These are phyloP conservation scores for Byssochlamys sp. DNA, from an alignment of 2,329 filamentous ascomycete genomes.

Conservation along the genomic window DNA sequence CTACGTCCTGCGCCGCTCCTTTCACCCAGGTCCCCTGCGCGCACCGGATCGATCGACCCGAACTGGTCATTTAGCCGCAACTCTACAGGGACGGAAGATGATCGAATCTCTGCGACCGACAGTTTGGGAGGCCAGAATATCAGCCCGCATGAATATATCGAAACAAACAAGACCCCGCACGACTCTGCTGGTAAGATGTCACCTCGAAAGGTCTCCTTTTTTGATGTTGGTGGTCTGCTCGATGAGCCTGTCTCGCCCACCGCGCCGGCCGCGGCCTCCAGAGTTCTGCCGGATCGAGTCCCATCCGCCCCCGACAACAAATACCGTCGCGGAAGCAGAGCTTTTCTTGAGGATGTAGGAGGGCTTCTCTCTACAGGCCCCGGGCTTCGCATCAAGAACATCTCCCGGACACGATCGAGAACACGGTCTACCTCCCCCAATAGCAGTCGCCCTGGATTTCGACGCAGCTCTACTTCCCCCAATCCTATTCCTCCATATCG, in stretches of 20 bases:
- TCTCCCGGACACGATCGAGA: constrained; percentile 5
- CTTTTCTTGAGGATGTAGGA: constrained; percentile 27
- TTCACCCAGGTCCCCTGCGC: constrained; percentile 20
- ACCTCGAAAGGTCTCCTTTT: constrained; percentile 62
- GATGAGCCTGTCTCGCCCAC: constrained; percentile 45
- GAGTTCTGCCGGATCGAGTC: neutral
- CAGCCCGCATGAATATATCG: constrained; percentile 26
- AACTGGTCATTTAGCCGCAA: constrained; percentile 24
- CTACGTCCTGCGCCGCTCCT: constrained; percentile 32
- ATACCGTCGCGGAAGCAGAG: constrained; percentile 16
- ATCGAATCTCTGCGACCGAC: constrained; percentile 17
- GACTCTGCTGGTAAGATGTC: constrained; percentile 32
- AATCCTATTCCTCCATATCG: constrained; percentile 13
- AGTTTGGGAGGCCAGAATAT: constrained; percentile 22
- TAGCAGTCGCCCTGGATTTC: constrained; percentile 8
- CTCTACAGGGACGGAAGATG: constrained; percentile 17
- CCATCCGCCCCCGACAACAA: neutral
- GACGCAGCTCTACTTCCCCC: constrained; percentile 10
- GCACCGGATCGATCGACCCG: constrained; percentile 20
- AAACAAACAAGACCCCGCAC: constrained; percentile 18
- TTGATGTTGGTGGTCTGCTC: constrained; percentile 72
- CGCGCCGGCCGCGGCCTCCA: constrained; percentile 1
- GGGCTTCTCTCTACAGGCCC: constrained; percentile 16
- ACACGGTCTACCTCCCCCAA: neutral
- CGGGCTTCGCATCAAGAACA: constrained; percentile 6